phyloP scores from a whole-genome alignment of 805 yeast genomes.

The Cyberlindnera nakhonratchasimensis region DNA sequence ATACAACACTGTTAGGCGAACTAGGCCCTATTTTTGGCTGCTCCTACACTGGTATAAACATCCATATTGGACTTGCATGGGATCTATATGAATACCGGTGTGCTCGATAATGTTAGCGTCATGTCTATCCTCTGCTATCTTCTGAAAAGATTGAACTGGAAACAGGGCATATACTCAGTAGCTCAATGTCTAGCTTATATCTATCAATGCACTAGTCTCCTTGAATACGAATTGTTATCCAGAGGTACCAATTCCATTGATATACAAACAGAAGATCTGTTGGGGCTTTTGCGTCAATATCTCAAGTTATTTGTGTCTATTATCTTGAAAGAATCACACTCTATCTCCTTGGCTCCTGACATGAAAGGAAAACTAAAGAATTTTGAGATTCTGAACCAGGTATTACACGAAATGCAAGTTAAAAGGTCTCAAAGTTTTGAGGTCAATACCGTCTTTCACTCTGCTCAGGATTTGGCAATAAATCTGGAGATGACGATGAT shows the following conservation, averaged over 20 bases:
- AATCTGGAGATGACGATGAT: neutral
- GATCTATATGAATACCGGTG: too few species aligned
- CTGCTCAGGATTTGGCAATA: neutral
- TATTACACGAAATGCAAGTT: neutral
- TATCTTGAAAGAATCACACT: neutral
- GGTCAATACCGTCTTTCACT: neutral
- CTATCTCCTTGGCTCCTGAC: neutral
- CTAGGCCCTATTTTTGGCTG: too few species aligned
- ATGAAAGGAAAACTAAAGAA: neutral
- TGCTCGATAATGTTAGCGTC: neutral
- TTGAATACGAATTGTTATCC: neutral
- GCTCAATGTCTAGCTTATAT: neutral
- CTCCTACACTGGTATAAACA: too few species aligned
- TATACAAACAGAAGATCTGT: neutral
- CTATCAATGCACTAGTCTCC: neutral
- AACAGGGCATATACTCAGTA: neutral
- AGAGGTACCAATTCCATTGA: neutral
- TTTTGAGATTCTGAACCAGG: neutral
- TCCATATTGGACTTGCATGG: too few species aligned
- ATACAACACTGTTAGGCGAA: neutral
- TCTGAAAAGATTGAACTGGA: neutral
- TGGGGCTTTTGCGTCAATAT: neutral
- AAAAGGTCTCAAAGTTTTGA: neutral
- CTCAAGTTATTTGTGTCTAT: neutral
- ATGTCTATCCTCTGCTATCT: neutral